Base-by-base conservation (phyloP, 306 rosid genomes). In the Corylus americana region DNA sequence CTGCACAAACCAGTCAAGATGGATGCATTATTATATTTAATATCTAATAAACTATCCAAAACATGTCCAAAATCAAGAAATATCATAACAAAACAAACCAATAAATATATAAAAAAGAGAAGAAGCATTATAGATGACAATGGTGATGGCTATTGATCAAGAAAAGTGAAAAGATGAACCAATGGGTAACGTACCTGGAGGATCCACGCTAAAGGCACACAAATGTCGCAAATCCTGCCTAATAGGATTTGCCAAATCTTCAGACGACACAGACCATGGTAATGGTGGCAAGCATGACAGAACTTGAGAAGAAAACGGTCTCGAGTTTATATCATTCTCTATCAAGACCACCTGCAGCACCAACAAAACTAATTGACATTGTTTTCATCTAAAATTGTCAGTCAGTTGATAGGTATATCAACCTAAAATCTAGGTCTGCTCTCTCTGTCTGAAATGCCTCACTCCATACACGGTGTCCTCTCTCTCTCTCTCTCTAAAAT, bases 241-340 rank as follows among this genome's bases (percentile, higher is more conserved):
- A 72, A 88, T 83, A 71, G 96, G 88, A 85, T 90, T 89, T 61
- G 87, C 83, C 83, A 95, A 80, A 80, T 95, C 99, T 82, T 64
- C 89, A 83, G 93, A 78, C 84, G 99, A 91, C 67, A 92, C 93
- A 4, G 85, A 85, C 99, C 99, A 95, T 12, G 99, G 99, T 85
- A 95, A 83, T 42, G 99, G 96, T 17, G 99, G 99, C 91, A 95
- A 83, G 89, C 99, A 95, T 69, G 92, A 91, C 35, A 95, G 89
- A 78, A 93, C 95, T 95, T 91, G 98, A 67, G 96, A 83, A 84
- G 99, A 90, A 82, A 95, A 95, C 22, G 99, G 98, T 83, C 94
- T 91, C 11, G 97, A 78, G 76, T 91, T 95, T 86, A 95, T 95
- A 79, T 92, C 99, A 84, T 95, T 95, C 85, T 95, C 99, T 82